These are phyloP conservation scores for Ascoidea rubescens DNA, from an alignment of 805 yeast species.

Conservation along the genomic window DNA sequence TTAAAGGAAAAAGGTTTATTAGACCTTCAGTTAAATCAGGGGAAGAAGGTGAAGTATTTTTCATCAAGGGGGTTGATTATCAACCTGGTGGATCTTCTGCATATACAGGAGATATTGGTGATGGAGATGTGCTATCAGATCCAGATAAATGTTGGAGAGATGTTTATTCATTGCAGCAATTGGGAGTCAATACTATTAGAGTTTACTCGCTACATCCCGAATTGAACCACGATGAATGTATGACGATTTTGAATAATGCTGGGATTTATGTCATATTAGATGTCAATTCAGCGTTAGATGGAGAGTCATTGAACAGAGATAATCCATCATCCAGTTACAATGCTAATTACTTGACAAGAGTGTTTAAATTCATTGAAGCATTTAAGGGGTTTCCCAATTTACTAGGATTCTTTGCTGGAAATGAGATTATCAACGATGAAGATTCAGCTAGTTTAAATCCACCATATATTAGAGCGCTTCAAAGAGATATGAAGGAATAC, in stretches of 20 bases:
- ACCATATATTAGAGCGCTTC: conserved; percentile 74
- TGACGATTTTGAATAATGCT: conserved; percentile 78
- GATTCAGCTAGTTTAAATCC: conserved; percentile 53
- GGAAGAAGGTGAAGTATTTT: conserved; percentile 48
- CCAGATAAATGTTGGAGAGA: conserved; percentile 65
- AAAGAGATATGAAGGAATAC: conserved; percentile 83
- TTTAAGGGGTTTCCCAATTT: conserved; percentile 76
- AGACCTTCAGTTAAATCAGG: conserved; percentile 31
- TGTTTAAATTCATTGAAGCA: conserved; percentile 73
- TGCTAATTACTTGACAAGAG: conserved; percentile 54
- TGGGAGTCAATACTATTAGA: conserved; percentile 78
- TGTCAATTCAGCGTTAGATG: conserved; percentile 59
- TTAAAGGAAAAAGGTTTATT: conserved; percentile 45
- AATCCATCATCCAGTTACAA: conserved; percentile 63
- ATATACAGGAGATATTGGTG: conserved; percentile 18
- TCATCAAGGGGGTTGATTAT: conserved; percentile 79
- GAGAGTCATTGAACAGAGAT: conserved; percentile 59
- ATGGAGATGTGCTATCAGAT: conserved; percentile 58
- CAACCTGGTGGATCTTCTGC: conserved; percentile 87
- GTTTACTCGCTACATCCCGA: conserved; percentile 77
- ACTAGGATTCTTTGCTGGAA: conserved; percentile 82
- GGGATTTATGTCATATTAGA: conserved; percentile 84
- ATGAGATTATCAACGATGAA: conserved; percentile 80
- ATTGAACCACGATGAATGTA: conserved; percentile 79
- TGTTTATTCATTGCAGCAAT: conserved; percentile 58